A percentile compares a stretch with the other conserved stretches of the same genome.
phyloP scores from a whole-genome alignment of 202 grass and related monocot genomes.

The Hordeum pubiflorum region DNA sequence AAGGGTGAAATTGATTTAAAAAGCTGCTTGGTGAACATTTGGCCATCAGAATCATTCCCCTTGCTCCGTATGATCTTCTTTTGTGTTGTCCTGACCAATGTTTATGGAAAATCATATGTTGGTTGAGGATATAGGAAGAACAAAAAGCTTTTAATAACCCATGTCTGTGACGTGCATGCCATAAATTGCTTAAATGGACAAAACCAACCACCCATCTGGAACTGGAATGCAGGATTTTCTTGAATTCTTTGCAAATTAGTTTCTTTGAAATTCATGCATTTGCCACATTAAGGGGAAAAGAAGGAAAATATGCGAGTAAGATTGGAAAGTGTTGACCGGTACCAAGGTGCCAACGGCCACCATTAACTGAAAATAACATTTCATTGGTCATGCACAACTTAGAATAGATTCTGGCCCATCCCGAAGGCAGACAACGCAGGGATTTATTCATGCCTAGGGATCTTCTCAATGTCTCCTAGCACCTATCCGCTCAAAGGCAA shows the following conservation, averaged over 20 bases:
- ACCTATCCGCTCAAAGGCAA: slow-evolving; percentile 47
- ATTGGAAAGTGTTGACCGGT: too few relatives aligned
- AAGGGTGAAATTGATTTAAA: not conserved
- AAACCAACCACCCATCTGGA: not conserved
- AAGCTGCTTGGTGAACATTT: too few relatives aligned
- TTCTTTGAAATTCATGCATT: not conserved
- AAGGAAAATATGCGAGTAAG: not conserved
- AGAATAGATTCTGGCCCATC: slow-evolving; percentile 6
- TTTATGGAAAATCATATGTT: not conserved
- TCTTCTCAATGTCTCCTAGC: slow-evolving; percentile 43
- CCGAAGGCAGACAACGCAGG: not conserved
- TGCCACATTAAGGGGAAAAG: not conserved
- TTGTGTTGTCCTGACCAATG: not conserved
- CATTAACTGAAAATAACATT: slow-evolving; percentile 39
- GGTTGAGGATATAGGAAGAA: not conserved
- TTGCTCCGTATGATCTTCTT: too few relatives aligned
- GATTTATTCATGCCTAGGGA: slow-evolving; percentile 21
- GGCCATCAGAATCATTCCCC: too few relatives aligned
- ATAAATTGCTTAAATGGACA: not conserved
- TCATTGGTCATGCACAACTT: slow-evolving; percentile 10
- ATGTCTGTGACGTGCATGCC: not conserved
- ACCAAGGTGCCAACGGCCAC: slow-evolving; percentile 9
- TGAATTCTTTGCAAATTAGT: not conserved
- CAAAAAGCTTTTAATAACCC: not conserved
- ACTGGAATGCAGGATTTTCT: not conserved